Evolutionary conservation across 2,329 filamentous ascomycete species (phyloP), one percentile per base, ranked within the genome.

Genomic region (Cadophora sp.): DNA sequence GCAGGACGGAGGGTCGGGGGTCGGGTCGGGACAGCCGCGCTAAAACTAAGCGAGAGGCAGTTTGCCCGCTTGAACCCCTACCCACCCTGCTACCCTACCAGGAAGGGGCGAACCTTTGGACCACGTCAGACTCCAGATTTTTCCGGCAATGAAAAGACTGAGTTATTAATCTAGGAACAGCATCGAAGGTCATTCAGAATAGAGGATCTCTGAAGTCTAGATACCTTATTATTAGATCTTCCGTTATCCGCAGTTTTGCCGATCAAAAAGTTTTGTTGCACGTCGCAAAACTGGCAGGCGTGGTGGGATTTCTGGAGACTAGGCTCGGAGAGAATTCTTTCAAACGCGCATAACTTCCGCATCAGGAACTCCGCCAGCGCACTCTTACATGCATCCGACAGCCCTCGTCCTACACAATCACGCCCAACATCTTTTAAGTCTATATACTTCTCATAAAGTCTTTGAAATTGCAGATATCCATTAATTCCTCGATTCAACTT

Each of bases 351-450:
- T 66, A 71, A 67, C 73, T 73, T 68, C 51, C 66, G 72, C 20
- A 67, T 68, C 71, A 62, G 69, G 24, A 66, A 64, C 72, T 71
- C 70, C 22, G 69, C 70, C 71, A 45, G 48, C 7, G 55, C 59
- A 61, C 63, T 59, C 59, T 67, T 72, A 75, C 74, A 60, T 73
- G 59, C 20, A 58, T 68, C 50, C 47, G 56, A 48, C 62, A 73
- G 68, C 67, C 60, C 65, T 60, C 14, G 58, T 27, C 33, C 48
- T 64, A 24, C 51, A 62, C 9, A 66, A 65, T 58, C 30, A 39
- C 30, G 43, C 41, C n/a, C 2, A 16, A 39, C 36, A 24, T 20
- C 51, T 9, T 24, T 27, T 55, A 58, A 90, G 11, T 4, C 2
- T 18, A 24, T 13, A 41, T 18, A 62, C 61, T 36, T 33, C 20